Conservation (phyloP, 2,329 filamentous ascomycete genomes). For the Stagonosporopsis tanaceti region DNA sequence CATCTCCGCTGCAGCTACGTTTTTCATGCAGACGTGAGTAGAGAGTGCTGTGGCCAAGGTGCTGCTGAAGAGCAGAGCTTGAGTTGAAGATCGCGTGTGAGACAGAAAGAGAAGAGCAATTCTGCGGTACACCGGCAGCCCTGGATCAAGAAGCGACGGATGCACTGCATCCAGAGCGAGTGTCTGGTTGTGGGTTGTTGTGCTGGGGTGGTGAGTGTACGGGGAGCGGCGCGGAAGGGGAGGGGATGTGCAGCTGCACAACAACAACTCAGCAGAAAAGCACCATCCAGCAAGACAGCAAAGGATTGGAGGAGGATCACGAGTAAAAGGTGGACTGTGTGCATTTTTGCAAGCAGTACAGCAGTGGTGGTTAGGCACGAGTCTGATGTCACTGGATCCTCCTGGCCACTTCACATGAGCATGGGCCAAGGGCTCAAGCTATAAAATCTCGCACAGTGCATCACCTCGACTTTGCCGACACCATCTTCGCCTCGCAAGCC, state of each 20-base stretch:
- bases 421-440: neutral
- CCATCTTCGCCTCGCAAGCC: neutral
- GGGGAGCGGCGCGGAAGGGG: neutral
- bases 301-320: too few relatives aligned
- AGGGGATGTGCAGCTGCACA: neutral
- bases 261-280: neutral
- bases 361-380: too few relatives aligned
- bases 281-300: neutral
- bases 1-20: neutral
- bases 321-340: neutral
- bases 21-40: neutral
- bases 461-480: neutral
- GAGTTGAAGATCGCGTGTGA: neutral
- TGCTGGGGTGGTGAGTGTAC: neutral
- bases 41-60: neutral
- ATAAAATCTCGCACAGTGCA: neutral
- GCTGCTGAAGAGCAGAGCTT: neutral
- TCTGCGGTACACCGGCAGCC: too few relatives aligned
- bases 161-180: neutral
- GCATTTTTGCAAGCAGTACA: neutral
- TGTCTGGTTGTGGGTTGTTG: neutral
- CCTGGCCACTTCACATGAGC: neutral
- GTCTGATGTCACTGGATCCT: neutral
- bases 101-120: neutral
- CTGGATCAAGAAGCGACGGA: neutral